These are phyloP conservation scores for Plasmodium yoelii DNA, from an alignment of 169 alveolate species.

Conservation along the genomic window DNA sequence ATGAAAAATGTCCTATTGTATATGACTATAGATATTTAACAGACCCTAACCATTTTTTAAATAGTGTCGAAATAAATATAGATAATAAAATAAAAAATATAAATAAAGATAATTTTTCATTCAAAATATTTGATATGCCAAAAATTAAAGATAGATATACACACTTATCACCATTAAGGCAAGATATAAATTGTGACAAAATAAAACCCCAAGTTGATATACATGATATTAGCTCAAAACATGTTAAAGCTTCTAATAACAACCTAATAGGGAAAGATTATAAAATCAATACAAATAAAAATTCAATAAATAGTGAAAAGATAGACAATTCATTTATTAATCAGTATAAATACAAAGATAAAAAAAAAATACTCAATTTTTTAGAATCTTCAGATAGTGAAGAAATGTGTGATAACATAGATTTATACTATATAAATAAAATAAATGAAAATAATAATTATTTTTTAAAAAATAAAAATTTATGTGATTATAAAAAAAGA, in stretches of 20 bases:
- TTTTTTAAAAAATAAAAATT: neutral
- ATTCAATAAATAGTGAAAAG: neutral
- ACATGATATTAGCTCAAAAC: too few species aligned
- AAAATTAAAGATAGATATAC: slow-evolving; percentile 1
- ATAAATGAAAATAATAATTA: neutral
- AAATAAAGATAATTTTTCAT: slow-evolving; percentile 5
- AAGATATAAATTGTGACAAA: neutral
- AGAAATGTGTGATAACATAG: slow-evolving; percentile 18
- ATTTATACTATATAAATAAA: slow-evolving; percentile 5
- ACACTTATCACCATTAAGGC: neutral
- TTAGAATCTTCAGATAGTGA: neutral
- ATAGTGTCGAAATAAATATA: neutral
- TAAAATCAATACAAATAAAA: neutral
- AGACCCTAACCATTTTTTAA: neutral
- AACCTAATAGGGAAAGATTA: too few species aligned
- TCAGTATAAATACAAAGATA: too few species aligned
- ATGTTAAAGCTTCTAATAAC: too few species aligned
- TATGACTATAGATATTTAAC: slow-evolving; percentile 35
- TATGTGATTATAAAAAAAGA: neutral
- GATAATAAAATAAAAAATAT: neutral
- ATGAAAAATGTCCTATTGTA: slow-evolving; percentile 35
- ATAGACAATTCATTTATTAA: neutral
- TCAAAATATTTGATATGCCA: slow-evolving; percentile 8
- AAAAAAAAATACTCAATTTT: too few species aligned
- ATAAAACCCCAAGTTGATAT: too few species aligned